A percentile compares a stretch with the other conserved stretches of the same genome.
These are phyloP conservation scores for Mortierella sp. DNA, from an alignment of 371 early-diverging fungal genomes.

Conservation along the genomic window DNA sequence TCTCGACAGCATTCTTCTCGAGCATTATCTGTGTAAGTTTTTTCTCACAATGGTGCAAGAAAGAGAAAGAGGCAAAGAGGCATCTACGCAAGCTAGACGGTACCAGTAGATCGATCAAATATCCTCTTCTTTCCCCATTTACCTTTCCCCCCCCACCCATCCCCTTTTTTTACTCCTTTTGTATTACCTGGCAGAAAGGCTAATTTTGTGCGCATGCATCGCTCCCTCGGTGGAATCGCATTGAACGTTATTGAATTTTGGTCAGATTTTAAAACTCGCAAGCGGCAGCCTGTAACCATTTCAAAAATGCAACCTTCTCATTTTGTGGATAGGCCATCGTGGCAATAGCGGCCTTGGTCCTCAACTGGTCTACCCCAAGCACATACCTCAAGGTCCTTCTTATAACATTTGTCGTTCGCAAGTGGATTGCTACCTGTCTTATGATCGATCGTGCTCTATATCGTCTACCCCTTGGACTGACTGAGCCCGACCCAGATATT, in stretches of 20 bases:
- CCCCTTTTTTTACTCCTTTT: no score
- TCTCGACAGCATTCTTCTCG: slow-evolving; percentile 36
- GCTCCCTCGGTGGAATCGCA: no score
- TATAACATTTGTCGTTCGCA: slow-evolving; percentile 38
- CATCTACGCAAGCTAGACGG: no score
- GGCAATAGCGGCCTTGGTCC: slow-evolving; percentile 12
- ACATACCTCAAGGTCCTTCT: slow-evolving; percentile 39
- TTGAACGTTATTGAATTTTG: no score
- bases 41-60: no score
- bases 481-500: slow-evolving; percentile 44
- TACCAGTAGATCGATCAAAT: no score
- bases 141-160: no score
- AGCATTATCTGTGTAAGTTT: slow-evolving; percentile 29
- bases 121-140: no score
- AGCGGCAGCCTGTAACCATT: background rate
- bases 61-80: background rate
- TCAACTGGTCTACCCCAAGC: slow-evolving; percentile 24
- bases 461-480: slow-evolving; percentile 31
- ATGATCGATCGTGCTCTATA: slow-evolving; percentile 48
- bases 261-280: no score
- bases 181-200: no score
- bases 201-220: no score
- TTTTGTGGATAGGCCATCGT: slow-evolving; percentile 17
- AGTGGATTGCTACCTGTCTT: slow-evolving; percentile 20
- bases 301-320: background rate